These are phyloP conservation scores for Malassezia obtusa DNA, from an alignment of 1,284 basidiomycete species.

Conservation along the genomic window DNA sequence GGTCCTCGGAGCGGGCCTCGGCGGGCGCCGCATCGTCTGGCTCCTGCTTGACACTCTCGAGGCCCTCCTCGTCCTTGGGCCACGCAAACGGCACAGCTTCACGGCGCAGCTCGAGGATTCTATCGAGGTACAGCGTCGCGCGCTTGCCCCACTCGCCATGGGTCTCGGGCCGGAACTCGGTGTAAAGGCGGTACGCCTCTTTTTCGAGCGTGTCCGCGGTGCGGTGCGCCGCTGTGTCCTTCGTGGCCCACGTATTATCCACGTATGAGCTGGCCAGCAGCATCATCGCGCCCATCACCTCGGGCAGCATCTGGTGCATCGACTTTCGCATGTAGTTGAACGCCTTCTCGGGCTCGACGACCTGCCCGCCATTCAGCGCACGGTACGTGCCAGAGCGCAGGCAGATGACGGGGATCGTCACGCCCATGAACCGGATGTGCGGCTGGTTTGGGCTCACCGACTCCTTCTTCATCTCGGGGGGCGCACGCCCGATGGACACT, in stretches of 20 bases:
- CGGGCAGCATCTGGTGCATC: constrained; percentile 40
- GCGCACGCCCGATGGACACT: constrained; percentile 61
- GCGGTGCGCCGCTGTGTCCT: not conserved
- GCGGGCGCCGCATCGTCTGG: not conserved
- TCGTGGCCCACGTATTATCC: constrained; percentile 1
- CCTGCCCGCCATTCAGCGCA: constrained; percentile 64
- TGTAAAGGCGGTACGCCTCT: constrained; percentile 35
- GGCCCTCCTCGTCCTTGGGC: constrained; percentile 1
- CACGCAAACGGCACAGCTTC: not conserved
- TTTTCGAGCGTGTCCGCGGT: constrained; percentile 28
- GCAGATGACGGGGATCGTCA: constrained; percentile 75
- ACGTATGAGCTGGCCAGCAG: constrained; percentile 40
- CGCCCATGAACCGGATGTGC: constrained; percentile 79
- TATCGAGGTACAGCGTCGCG: constrained; percentile 30
- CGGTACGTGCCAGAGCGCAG: constrained; percentile 64
- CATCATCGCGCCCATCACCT: constrained; percentile 35
- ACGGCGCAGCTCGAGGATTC: constrained; percentile 25
- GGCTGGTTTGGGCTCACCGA: constrained; percentile 68
- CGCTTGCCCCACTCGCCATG: constrained; percentile 46
- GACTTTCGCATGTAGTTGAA: constrained; percentile 37
- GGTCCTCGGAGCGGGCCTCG: not conserved
- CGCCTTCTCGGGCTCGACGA: constrained; percentile 58
- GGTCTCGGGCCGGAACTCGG: constrained; percentile 39
- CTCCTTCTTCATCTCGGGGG: constrained; percentile 17
- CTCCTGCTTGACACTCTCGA: not conserved